Evolutionary conservation across 129 eudicot genomes (phyloP).

Genomic region (Chrysanthemum lavandulifolium): DNA sequence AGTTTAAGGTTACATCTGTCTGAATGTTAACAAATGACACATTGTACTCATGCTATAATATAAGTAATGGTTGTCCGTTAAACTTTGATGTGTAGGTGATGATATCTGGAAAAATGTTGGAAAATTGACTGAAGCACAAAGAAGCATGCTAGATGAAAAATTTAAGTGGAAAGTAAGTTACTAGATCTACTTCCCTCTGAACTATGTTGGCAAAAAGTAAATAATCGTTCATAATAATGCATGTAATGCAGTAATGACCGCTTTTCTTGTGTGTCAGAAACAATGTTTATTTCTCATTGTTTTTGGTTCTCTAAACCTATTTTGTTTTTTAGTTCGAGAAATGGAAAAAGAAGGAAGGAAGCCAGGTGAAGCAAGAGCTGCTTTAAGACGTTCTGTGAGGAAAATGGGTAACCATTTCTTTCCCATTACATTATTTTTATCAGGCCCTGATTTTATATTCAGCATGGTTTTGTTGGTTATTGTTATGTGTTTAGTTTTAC

Average conservation of each 20-base stretch:
- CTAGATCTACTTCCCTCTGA: slow-evolving; percentile 1
- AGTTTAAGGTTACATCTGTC: slow-evolving; percentile 20
- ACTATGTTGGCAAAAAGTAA: not conserved
- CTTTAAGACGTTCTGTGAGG: slow-evolving; percentile 92
- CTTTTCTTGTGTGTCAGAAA: not conserved
- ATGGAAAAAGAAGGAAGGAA: slow-evolving; percentile 88
- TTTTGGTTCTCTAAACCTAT: not conserved
- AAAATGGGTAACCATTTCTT: slow-evolving; percentile 57
- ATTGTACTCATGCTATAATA: too few species aligned
- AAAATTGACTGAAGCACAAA: slow-evolving; percentile 91
- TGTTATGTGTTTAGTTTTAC: not conserved
- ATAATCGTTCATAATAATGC: not conserved
- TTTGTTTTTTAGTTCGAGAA: slow-evolving; percentile 64
- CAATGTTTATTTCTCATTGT: not conserved
- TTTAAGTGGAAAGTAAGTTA: slow-evolving; percentile 80
- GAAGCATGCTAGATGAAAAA: slow-evolving; percentile 96
- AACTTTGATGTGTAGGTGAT: slow-evolving; percentile 49
- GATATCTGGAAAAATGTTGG: slow-evolving; percentile 96
- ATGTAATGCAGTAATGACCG: not conserved
- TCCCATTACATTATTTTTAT: not conserved
- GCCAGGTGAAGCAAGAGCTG: slow-evolving; percentile 97
- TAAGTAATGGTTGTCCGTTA: too few species aligned
- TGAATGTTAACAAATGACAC: not conserved
- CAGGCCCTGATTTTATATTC: too few species aligned
- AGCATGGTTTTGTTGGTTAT: not conserved